Base-by-base conservation (phyloP, 169 alveolate genomes). In the Plasmodium sp. region DNA sequence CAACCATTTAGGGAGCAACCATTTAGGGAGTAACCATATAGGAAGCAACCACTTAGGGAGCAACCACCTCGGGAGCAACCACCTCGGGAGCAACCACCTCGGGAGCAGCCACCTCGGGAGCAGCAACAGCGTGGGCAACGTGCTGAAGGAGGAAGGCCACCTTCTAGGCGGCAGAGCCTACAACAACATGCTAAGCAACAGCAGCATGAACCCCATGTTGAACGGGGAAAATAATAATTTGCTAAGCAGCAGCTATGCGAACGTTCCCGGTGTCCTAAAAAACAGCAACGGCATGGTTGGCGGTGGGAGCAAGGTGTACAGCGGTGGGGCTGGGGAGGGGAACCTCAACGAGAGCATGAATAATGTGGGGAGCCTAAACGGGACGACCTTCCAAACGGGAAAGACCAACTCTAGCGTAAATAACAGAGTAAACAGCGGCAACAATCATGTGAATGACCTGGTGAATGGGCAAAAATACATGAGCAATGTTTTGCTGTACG, bases 401-500 rank as follows among this genome's bases (percentile, higher is more conserved):
- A 67, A 72, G 54, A 18, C 39, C 36, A 84, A 45, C 31, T 5
- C 31, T 72, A 84, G 54, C 54, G 7, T 72, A 12, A 72, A 27
- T 33, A 56, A 43, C 22, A 33, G 73, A 39, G n/a, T 72, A 14
- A 43, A 84, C 54, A 71, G 18, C 72, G 45, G 27, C 51, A 84
- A 34, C 14, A 80, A 67, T 72, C 48, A 18, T 0, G 43, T 41
- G 71, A 7, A 16, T 45, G 58, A 84, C 77, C 4, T 45, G 2
- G 5, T 45, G 43, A 27, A 22, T 84, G 79, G n/a, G 7, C 71
- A 22, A 2, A 72, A 45, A 14, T 84, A 72, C 54, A 54, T 84
- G 77, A 84, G 48, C 54, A 84, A 84, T 84, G 54, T 43, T n/a
- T 41, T 84, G 45, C 45, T 84, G 39, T 84, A 84, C 34, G 84